Evolutionary conservation across 306 rosid genomes (phyloP).

Genomic region (Cucurbita pepo): DNA sequence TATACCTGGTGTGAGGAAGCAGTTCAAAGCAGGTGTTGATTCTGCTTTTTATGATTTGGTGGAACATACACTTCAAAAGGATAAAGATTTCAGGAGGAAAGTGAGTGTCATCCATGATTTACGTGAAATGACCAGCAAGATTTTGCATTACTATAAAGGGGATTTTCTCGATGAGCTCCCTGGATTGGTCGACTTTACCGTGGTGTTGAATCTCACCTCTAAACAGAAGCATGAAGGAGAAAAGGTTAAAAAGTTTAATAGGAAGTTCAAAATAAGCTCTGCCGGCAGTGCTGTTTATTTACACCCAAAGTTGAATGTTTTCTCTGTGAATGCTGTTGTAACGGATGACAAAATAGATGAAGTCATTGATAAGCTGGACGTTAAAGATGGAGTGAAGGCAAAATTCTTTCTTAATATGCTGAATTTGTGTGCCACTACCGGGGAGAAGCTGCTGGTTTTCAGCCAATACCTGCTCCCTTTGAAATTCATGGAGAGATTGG

Average conservation of each 20-base stretch:
- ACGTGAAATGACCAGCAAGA: conserved; percentile 82
- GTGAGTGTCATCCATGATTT: conserved; percentile 67
- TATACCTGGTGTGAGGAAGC: conserved; percentile 30
- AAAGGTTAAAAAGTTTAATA: conserved; percentile 21
- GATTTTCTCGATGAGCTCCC: conserved; percentile 98
- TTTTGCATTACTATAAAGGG: conserved; percentile 85
- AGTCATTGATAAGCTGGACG: conserved; percentile 27
- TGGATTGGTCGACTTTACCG: conserved; percentile 71
- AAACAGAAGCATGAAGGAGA: conserved; percentile 42
- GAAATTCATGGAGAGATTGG: conserved; percentile 69
- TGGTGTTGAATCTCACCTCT: conserved; percentile 46
- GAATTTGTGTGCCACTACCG: conserved; percentile 43
- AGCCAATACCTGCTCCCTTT: conserved; percentile 82
- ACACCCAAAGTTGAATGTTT: conserved; percentile 46
- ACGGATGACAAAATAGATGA: conserved; percentile 47
- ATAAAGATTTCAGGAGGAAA: conserved; percentile 61
- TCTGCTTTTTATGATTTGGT: conserved; percentile 45
- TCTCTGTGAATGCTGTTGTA: conserved; percentile 24
- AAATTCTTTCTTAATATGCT: conserved; percentile 58
- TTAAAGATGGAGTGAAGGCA: conserved; percentile 68
- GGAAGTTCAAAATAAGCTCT: conserved; percentile 56
- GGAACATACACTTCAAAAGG: conserved; percentile 74
- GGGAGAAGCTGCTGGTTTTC: conserved; percentile 79
- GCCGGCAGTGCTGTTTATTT: conserved; percentile 75
- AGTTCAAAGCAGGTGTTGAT: conserved; percentile 27